Evolutionary conservation across 1,284 basidiomycete species (phyloP).

Genomic region (Malassezia slooffiae): DNA sequence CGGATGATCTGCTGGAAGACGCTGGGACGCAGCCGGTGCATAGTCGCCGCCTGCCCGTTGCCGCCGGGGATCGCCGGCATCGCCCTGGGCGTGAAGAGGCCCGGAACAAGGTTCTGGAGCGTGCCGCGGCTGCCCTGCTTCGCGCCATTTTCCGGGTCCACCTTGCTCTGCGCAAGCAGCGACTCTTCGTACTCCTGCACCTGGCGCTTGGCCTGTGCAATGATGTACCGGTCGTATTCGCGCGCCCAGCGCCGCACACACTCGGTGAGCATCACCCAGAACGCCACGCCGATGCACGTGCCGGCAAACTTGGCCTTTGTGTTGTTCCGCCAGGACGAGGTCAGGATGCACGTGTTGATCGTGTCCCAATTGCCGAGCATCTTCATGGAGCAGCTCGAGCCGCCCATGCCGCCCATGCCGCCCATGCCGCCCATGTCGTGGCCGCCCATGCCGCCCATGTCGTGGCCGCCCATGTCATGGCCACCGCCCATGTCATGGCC

Average conservation of each 20-base stretch:
- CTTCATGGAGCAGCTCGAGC: neutral
- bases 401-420: constrained; percentile 1
- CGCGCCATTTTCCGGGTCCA: constrained; percentile 15
- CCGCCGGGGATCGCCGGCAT: too few relatives aligned
- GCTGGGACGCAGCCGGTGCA: constrained; percentile 10
- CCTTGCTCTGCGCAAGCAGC: constrained; percentile 18
- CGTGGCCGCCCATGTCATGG: constrained; percentile 2
- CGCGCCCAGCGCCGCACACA: constrained; percentile 26
- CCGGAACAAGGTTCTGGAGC: too few relatives aligned
- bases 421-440: constrained; percentile 12
- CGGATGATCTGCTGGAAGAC: constrained; percentile 31
- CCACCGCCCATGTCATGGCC: too few relatives aligned
- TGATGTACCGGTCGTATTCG: constrained; percentile 33
- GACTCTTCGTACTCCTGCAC: constrained; percentile 11
- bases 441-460: constrained; percentile 1
- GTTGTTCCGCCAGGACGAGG: constrained; percentile 30
- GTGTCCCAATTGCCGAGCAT: constrained; percentile 13
- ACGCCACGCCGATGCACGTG: constrained; percentile 35
- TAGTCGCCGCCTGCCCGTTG: too few relatives aligned
- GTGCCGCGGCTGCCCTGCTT: too few relatives aligned
- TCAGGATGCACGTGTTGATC: constrained; percentile 21
- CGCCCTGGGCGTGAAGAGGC: too few relatives aligned
- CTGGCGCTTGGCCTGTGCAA: constrained; percentile 9
- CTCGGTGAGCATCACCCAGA: constrained; percentile 35
- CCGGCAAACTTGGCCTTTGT: constrained; percentile 29